Evolutionary conservation across 805 yeast species (phyloP).

Genomic region (Clavispora vitiphila): DNA sequence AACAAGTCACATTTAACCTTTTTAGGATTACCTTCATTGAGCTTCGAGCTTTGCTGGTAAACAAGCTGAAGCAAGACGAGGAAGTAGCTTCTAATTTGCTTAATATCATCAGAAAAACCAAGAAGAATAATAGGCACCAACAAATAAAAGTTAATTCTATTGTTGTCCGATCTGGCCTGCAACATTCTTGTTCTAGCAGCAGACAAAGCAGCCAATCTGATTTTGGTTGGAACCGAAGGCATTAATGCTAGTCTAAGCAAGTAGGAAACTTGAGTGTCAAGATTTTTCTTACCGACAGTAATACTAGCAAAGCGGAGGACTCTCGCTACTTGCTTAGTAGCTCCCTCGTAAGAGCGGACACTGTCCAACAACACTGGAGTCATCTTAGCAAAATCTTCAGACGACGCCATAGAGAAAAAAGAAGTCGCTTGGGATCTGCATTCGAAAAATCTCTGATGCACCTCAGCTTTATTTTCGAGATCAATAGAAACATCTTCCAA

Average conservation of each 20-base stretch:
- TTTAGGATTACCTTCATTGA: constrained; percentile 26
- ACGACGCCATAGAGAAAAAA: constrained; percentile 30
- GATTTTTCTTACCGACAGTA: constrained; percentile 9
- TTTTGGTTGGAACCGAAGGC: constrained; percentile 52
- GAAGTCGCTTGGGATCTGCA: constrained; percentile 19
- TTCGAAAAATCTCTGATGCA: constrained; percentile 1
- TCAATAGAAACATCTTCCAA: constrained; percentile 3
- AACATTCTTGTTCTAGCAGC: constrained; percentile 29
- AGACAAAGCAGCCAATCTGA: constrained; percentile 47
- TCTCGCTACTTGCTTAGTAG: constrained; percentile 3
- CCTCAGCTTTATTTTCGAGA: neutral
- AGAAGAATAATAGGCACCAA: constrained; percentile 55
- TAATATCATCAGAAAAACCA: constrained; percentile 48
- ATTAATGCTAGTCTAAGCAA: constrained; percentile 53
- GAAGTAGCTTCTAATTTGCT: constrained; percentile 41
- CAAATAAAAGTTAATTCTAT: constrained; percentile 38
- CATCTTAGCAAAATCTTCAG: constrained; percentile 38
- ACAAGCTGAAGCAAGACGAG: constrained; percentile 18
- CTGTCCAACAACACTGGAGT: constrained; percentile 42
- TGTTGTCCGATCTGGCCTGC: constrained; percentile 22
- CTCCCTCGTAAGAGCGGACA: constrained; percentile 19
- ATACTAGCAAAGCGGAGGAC: constrained; percentile 5
- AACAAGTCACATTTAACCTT: constrained; percentile 35
- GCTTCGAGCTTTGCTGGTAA: constrained; percentile 30
- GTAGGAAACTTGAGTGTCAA: constrained; percentile 51